Evolutionary conservation across 176 grass and related monocot species (phyloP), one percentile per base, ranked within the genome.

Genomic region (Pharus latifolius): DNA sequence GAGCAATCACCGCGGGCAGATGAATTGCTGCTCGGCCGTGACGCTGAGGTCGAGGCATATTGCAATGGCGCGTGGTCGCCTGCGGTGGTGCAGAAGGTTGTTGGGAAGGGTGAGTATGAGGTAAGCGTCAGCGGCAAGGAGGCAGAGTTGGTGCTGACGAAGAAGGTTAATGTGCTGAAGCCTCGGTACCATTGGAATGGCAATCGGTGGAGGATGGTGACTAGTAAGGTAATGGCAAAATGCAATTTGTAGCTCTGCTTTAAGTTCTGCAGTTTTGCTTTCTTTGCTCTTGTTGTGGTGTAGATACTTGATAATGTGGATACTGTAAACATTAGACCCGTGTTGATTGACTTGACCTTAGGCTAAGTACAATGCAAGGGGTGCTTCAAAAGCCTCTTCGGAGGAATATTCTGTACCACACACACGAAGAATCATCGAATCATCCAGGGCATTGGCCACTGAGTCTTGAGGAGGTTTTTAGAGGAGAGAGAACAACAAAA

Each of bases 41-140:
- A 66, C 1, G 74, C 82, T 0, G 70, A 68, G 0, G 82, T 92
- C 1, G 85, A 92, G 78, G 74, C 25, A 0, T 81, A 88, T 69
- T 78, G 82, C 5, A 69, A 85, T 3, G 73, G 78, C 3, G 89
- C 78, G 0, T 92, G 89, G 89, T 81, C 74, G 6, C 69, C 63
- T 0, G 89, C 81, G 3, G 24, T 79, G 3, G 78, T 92, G 23
- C 10, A 13, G 2, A 57, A 48, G 22, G 49, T 62, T 10, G 16
- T 72, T 1, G 58, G 60, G 0, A 74, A 74, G 0, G 65, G 51
- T 0, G 70, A 85, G 69, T 92, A 42, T 34, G 64, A 67, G 49
- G 60, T 92, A 23, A 27, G 22, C 0, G 0, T 85, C 2, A 9
- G 7, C 14, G 59, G 71, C 1, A 48, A 71, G 42, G 49, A 73